Conservation (phyloP, 2,329 filamentous ascomycete species). For the Penicillium aurantiogriseum region DNA sequence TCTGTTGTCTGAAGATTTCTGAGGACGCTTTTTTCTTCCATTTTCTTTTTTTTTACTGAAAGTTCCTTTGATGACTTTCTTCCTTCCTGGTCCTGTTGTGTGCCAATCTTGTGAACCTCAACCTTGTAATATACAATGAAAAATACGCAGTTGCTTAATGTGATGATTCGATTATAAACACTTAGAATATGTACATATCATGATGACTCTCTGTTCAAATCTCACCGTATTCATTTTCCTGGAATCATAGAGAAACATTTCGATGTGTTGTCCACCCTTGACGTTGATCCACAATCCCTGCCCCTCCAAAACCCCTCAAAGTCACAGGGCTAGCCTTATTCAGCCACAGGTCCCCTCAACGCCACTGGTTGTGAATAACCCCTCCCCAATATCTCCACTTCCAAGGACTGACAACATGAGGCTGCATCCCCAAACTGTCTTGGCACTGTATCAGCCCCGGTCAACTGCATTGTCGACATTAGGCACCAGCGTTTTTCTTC, state of each 20-base stretch:
- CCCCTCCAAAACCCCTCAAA: background rate
- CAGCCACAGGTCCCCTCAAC: slow-evolving; percentile 3
- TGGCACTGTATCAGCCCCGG: slow-evolving; percentile 1
- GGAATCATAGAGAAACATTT: background rate
- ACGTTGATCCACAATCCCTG: background rate
- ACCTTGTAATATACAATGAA: background rate
- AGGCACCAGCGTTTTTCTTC: slow-evolving; percentile 21
- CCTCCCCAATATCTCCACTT: background rate
- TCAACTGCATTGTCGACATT: slow-evolving; percentile 4
- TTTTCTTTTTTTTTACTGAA: too few species aligned
- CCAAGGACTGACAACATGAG: slow-evolving; percentile 14
- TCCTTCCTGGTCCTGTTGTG: background rate
- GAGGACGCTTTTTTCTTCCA: background rate
- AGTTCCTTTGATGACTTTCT: background rate
- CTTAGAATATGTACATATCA: background rate
- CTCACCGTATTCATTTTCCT: too few species aligned
- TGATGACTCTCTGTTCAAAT: too few species aligned
- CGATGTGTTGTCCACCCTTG: background rate
- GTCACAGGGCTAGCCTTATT: slow-evolving; percentile 10
- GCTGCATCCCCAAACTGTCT: slow-evolving; percentile 10
- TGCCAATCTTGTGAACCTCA: background rate
- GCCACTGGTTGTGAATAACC: background rate
- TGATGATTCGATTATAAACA: background rate
- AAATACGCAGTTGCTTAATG: background rate
- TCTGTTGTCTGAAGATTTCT: background rate